phyloP scores from a whole-genome alignment of 2,329 filamentous ascomycete genomes.

The Coniochaeta hoffmannii region DNA sequence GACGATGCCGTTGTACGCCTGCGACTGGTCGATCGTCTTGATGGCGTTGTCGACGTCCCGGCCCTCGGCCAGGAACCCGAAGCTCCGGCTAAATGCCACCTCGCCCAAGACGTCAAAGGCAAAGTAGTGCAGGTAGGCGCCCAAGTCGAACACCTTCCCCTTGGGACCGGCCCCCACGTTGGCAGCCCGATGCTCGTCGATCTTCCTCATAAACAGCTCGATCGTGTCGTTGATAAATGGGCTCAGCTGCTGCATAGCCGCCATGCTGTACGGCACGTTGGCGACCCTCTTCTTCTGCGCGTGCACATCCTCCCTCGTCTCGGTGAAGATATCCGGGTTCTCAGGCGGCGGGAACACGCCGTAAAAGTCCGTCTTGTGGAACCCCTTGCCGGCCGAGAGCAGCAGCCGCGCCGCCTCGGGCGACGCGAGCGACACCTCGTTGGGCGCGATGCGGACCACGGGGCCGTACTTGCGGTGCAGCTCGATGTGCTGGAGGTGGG shows the following conservation, averaged over 20 bases:
- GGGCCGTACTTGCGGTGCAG: constrained; percentile 38
- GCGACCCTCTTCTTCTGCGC: constrained; percentile 46
- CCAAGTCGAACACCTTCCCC: constrained; percentile 33
- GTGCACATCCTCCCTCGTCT: constrained; percentile 45
- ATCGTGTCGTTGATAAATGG: constrained; percentile 46
- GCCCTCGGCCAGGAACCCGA: constrained; percentile 43
- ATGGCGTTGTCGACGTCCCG: constrained; percentile 43
- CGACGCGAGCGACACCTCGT: constrained; percentile 39
- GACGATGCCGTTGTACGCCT: constrained; percentile 44
- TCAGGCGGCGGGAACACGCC: constrained; percentile 47
- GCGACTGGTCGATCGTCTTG: constrained; percentile 42
- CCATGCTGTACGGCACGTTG: constrained; percentile 45
- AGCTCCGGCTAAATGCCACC: constrained; percentile 42
- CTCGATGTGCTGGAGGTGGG: constrained; percentile 33
- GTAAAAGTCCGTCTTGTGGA: constrained; percentile 47
- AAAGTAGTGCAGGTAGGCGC: constrained; percentile 36
- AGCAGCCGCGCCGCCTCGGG: constrained; percentile 36
- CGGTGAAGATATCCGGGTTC: constrained; percentile 52
- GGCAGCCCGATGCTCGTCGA: constrained; percentile 29
- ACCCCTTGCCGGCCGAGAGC: constrained; percentile 41
- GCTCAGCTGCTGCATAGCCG: constrained; percentile 42
- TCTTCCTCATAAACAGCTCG: constrained; percentile 32
- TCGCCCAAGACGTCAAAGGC: constrained; percentile 45
- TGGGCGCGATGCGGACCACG: constrained; percentile 39
- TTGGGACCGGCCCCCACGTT: constrained; percentile 9